phyloP scores from a whole-genome alignment of 2,329 filamentous ascomycete species.

The Sclerotinia subarctica region DNA sequence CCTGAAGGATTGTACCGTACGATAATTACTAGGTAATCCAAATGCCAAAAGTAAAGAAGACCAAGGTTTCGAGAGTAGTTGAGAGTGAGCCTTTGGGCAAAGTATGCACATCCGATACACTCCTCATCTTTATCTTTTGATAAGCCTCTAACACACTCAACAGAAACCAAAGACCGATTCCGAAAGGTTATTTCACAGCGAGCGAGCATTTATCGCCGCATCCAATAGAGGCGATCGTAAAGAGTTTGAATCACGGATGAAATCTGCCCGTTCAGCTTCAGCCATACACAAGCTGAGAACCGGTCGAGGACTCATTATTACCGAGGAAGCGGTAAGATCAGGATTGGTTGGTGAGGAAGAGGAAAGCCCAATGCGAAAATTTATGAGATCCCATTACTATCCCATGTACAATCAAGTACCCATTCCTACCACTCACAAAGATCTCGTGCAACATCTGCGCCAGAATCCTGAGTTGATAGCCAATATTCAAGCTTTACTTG shows the following conservation, averaged over 20 bases:
- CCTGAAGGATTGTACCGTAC: not conserved
- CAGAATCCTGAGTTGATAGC: not conserved
- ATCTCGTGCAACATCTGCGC: not conserved
- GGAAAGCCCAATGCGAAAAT: constrained; percentile 36
- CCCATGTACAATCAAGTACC: constrained; percentile 46
- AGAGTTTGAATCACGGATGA: constrained; percentile 80
- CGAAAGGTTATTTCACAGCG: constrained; percentile 61
- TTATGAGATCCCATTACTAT: constrained; percentile 61
- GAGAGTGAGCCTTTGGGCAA: not conserved
- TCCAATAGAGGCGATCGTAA: constrained; percentile 76
- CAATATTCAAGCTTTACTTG: not conserved
- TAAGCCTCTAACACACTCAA: not conserved
- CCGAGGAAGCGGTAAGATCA: constrained; percentile 79
- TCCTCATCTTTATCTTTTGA: not conserved
- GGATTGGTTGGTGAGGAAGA: constrained; percentile 95
- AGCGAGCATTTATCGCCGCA: constrained; percentile 87
- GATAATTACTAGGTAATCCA: not conserved
- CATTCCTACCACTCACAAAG: constrained; percentile 17
- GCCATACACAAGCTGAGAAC: constrained; percentile 86
- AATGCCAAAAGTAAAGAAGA: not conserved
- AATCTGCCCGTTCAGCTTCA: constrained; percentile 85
- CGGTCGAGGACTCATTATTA: constrained; percentile 76
- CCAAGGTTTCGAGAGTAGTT: not conserved
- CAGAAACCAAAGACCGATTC: not conserved
- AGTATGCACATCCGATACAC: not conserved